phyloP scores from a whole-genome alignment of 2,329 filamentous ascomycete species.

The Fusarium incarnatum region DNA sequence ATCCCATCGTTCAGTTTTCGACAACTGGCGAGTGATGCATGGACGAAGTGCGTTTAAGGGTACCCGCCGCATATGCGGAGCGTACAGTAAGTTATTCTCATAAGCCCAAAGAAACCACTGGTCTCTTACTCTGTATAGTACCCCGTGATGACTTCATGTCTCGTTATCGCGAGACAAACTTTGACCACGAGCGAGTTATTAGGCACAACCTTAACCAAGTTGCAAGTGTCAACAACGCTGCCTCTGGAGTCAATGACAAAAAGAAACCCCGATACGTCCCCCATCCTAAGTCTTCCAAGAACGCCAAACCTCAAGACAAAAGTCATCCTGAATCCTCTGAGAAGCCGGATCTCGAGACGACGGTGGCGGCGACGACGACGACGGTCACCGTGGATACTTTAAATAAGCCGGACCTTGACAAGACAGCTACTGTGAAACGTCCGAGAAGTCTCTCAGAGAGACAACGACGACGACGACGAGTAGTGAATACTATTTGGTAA shows the following conservation, averaged over 20 bases:
- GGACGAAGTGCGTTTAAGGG: slow-evolving; percentile 87
- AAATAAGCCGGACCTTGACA: neutral
- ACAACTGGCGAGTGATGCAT: slow-evolving; percentile 96
- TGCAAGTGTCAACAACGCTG: neutral
- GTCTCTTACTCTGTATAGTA: slow-evolving; percentile 59
- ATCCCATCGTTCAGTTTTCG: slow-evolving; percentile 73
- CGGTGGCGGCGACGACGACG: too few relatives aligned
- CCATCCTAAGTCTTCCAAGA: neutral
- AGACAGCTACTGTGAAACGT: neutral
- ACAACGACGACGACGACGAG: neutral
- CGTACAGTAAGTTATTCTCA: slow-evolving; percentile 75
- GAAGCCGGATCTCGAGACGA: neutral
- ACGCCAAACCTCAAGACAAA: neutral
- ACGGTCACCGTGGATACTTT: neutral
- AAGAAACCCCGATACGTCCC: neutral
- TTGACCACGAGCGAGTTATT: slow-evolving; percentile 60
- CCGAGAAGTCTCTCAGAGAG: neutral
- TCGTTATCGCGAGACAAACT: slow-evolving; percentile 78
- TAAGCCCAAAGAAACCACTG: neutral
- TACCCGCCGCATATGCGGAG: slow-evolving; percentile 88
- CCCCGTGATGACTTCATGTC: slow-evolving; percentile 85
- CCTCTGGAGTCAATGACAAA: neutral
- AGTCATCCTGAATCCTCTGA: neutral
- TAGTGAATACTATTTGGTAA: neutral
- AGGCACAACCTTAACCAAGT: slow-evolving; percentile 49